Base-by-base conservation (phyloP, 169 alveolate species). In the Amoebophrya sp. region DNA sequence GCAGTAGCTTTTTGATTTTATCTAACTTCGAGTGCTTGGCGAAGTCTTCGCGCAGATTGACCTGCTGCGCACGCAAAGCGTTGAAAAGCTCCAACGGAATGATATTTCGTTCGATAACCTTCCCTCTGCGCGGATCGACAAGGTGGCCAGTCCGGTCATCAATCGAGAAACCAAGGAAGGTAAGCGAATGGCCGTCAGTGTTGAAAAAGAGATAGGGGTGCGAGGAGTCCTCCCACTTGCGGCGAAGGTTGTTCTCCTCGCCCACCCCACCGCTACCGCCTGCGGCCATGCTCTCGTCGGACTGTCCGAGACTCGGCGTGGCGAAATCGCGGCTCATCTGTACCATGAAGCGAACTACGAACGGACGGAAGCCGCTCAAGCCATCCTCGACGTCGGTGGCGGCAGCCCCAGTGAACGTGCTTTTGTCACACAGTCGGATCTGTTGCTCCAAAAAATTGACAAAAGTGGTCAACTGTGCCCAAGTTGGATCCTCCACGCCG, bases 281-380 rank as follows among this genome's bases (percentile, higher is more conserved):
- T 23, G 76, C 2, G 12, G 2, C 83, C 2, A 6, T 65, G 83
- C 83, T 65, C 26, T 65, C 83, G 83, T 65, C 83, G 33, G 83
- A 6, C 83, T 6, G 83, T 0, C 36, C 2, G 33, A 65, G 83
- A 26, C 83, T 65, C 33, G 83, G 83, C 18, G 83, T 65, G 36
- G 83, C 83, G 83, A 65, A 65, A 36, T 65, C 83, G 83, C 83
- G 83, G 33, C 33, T 6, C 83, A 65, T 65, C 26, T 65, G 83
- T 10, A 65, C 83, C 83, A 65, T 65, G 83, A 65, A 65, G 2
- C 83, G 83, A 36, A 65, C 83, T 6, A 65, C 83, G 83, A 65
- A 65, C 3, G 83, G 33, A 36, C 83, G 83, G 83, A 65, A 65
- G 12, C 33, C 26, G 83, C 36, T 36, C 2, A 65, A 36, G 33